phyloP scores from a whole-genome alignment of 2,329 filamentous ascomycete species.

The Beauveria rudraprayagi region DNA sequence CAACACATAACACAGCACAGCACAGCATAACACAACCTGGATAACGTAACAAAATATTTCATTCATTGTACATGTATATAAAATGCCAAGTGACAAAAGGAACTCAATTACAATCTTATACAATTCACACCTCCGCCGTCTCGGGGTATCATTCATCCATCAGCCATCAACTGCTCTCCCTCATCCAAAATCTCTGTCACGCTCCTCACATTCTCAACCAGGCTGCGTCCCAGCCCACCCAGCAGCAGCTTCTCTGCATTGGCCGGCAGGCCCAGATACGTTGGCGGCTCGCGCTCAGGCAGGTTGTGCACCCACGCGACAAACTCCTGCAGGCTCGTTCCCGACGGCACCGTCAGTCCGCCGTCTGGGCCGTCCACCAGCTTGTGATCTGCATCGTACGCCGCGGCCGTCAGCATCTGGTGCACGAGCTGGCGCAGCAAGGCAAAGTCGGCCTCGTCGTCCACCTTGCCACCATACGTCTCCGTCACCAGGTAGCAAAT shows the following conservation, averaged over 20 bases:
- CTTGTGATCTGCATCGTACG: slow-evolving; percentile 88
- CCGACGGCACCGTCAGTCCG: slow-evolving; percentile 65
- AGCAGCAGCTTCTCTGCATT: slow-evolving; percentile 95
- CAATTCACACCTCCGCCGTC: not conserved
- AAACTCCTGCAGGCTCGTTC: slow-evolving; percentile 79
- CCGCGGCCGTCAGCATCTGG: slow-evolving; percentile 72
- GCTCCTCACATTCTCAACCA: slow-evolving; percentile 76
- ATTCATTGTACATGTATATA: not conserved
- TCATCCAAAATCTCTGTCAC: slow-evolving; percentile 88
- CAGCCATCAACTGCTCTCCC: slow-evolving; percentile 80
- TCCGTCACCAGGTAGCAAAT: slow-evolving; percentile 83
- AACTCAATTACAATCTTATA: slow-evolving; percentile 3
- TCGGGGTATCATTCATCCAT: slow-evolving; percentile 30
- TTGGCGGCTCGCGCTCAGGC: slow-evolving; percentile 92
- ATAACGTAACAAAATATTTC: not conserved
- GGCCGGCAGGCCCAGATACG: slow-evolving; percentile 84
- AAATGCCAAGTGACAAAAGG: not conserved
- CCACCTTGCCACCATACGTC: slow-evolving; percentile 97
- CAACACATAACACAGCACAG: not conserved
- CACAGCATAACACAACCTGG: not conserved
- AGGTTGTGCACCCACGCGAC: slow-evolving; percentile 84
- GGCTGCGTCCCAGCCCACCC: slow-evolving; percentile 75
- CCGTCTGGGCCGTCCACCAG: slow-evolving; percentile 63
- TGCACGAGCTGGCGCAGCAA: slow-evolving; percentile 66
- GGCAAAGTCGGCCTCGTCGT: slow-evolving; percentile 77